phyloP scores from a whole-genome alignment of 106 monocot genomes.

The Alisma plantagoaquatica region DNA sequence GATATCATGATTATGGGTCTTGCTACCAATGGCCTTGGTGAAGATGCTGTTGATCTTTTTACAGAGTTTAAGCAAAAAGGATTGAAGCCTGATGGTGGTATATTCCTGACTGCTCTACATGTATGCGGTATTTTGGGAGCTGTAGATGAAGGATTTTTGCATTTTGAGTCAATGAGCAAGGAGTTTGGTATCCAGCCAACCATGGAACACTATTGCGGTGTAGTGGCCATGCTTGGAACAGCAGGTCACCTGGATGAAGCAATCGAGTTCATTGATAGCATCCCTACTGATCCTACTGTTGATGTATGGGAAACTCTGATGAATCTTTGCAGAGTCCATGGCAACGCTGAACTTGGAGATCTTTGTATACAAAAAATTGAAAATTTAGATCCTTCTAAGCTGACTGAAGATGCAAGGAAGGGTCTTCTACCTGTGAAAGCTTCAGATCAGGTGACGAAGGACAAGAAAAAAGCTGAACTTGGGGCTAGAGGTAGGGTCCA shows the following conservation, averaged over 20 bases:
- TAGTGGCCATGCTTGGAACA: slow-evolving; percentile 77
- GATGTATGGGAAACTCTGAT: slow-evolving; percentile 85
- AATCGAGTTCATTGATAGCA: slow-evolving; percentile 58
- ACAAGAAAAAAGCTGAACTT: slow-evolving; percentile 34
- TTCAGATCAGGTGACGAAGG: slow-evolving; percentile 42
- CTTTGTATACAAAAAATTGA: slow-evolving; percentile 57
- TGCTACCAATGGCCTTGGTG: slow-evolving; percentile 49
- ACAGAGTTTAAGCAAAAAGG: slow-evolving; percentile 42
- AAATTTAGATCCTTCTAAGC: slow-evolving; percentile 37
- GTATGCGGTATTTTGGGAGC: slow-evolving; percentile 60
- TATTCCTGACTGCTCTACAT: slow-evolving; percentile 43
- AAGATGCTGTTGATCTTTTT: slow-evolving; percentile 76
- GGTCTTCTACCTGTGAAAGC: slow-evolving; percentile 63
- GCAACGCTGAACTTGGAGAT: slow-evolving; percentile 59
- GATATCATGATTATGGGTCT: slow-evolving; percentile 72
- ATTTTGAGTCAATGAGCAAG: slow-evolving; percentile 79
- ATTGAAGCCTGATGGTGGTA: slow-evolving; percentile 44
- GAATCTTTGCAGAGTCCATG: slow-evolving; percentile 63
- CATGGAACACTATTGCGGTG: slow-evolving; percentile 52
- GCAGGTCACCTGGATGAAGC: slow-evolving; percentile 75
- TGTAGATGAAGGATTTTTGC: slow-evolving; percentile 78
- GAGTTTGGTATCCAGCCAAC: slow-evolving; percentile 43
- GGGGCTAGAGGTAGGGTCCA: slow-evolving; percentile 31
- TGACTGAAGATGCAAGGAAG: slow-evolving; percentile 37
- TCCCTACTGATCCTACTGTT: slow-evolving; percentile 59